phyloP scores from a whole-genome alignment of 805 yeast species.

The Saitoella complicata region DNA sequence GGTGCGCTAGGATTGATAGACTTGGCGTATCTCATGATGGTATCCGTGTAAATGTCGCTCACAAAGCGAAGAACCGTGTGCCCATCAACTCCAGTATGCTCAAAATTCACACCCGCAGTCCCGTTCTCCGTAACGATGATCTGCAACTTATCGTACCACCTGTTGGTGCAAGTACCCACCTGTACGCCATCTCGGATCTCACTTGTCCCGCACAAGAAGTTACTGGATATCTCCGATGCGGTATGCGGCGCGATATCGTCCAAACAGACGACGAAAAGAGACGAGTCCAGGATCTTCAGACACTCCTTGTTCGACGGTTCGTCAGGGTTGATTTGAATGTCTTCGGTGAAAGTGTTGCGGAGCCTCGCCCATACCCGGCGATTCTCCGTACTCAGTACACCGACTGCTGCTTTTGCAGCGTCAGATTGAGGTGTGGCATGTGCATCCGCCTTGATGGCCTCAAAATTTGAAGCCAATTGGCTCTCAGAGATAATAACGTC shows the following conservation, averaged over 20 bases:
- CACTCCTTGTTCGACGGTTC: conserved; percentile 44
- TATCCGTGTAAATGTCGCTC: conserved; percentile 80
- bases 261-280: conserved; percentile 66
- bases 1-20: conserved; percentile 65
- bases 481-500: conserved; percentile 58
- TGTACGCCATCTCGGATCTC: conserved; percentile 71
- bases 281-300: conserved; percentile 58
- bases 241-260: conserved; percentile 59
- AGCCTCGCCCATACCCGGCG: conserved; percentile 74
- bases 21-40: conserved; percentile 72
- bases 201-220: conserved; percentile 77
- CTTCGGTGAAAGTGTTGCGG: conserved; percentile 33
- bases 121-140: conserved; percentile 76
- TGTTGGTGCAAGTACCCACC: conserved; percentile 81
- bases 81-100: conserved; percentile 85
- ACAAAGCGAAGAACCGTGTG: conserved; percentile 82
- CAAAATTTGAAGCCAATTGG: conserved; percentile 59
- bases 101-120: conserved; percentile 85
- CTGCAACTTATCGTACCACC: conserved; percentile 91
- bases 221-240: conserved; percentile 46
- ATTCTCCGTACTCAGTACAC: conserved; percentile 79
- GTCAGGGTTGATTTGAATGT: conserved; percentile 20
- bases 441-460: conserved; percentile 64
- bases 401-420: conserved; percentile 63
- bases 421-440: conserved; percentile 33